Base-by-base conservation (phyloP, 2,329 filamentous ascomycete genomes). In the Apiospora rasikravindrae region DNA sequence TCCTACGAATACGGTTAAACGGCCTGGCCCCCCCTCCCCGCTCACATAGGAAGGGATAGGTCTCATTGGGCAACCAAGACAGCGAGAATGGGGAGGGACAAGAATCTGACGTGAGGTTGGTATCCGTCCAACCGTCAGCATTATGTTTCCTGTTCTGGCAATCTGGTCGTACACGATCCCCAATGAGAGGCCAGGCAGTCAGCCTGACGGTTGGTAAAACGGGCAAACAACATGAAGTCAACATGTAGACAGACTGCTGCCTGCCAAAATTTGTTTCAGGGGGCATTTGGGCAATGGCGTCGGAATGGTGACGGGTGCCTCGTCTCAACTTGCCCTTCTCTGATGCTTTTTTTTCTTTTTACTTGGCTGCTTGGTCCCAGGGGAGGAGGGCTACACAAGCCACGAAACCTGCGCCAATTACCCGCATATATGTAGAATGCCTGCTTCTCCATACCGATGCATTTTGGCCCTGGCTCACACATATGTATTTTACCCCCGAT, bases 71-170 rank as follows among this genome's bases (percentile, higher is more conserved):
- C 33, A 40, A 37, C 19, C 57, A 29, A 40, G 40, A 7, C 33
- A 64, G 33, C 29, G 51, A 70, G 49, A 22, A 71, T 22, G n/a
- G 13, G 40, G 70, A 37, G 33, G 61, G 44, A 71, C 61, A 68
- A 69, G 45, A 71, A 67, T 44, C 70, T 71, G 70, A 71, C 66
- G 33, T 71, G 70, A 71, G 47, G 66, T 67, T 69, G 33, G 33
- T 26, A 71, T 66, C 70, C 70, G 70, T 57, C 45, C 14, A 22
- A 29, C 19, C 69, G 33, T 64, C 57, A 64, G 57, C 57, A 64
- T 22, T n/a, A 64, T 64, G n/a, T 64, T 40, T 40, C 57, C 33
- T 64, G 33, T 64, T 40, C 19, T 40, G 33, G 57, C 6, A 24
- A 40, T 40, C 29, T 64, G 22, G 33, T 64, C 57, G 29, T 64